Evolutionary conservation across 495 filamentous ascomycete genomes (phyloP).

Genomic region (Penicillium manginii): DNA sequence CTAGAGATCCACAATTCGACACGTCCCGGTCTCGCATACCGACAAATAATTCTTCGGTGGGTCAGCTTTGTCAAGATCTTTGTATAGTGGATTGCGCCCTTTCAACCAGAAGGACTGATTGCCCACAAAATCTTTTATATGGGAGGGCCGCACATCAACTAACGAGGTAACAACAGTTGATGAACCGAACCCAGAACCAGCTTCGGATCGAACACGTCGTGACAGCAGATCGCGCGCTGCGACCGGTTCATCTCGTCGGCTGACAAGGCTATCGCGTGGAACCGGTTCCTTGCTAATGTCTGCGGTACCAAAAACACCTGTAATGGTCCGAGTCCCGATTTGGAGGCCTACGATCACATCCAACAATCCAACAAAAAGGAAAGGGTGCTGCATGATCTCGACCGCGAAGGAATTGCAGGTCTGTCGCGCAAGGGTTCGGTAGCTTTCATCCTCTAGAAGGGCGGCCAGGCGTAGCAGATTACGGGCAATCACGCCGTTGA

Average conservation of each 20-base stretch:
- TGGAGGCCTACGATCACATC: conserved; percentile 75
- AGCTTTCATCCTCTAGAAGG: conserved; percentile 68
- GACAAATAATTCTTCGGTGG: conserved; percentile 49
- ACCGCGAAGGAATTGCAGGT: conserved; percentile 85
- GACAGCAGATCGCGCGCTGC: conserved; percentile 43
- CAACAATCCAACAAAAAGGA: conserved; percentile 81
- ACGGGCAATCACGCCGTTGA: conserved; percentile 80
- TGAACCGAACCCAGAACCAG: conserved; percentile 43
- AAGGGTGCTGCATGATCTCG: conserved; percentile 90
- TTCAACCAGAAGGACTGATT: conserved; percentile 57
- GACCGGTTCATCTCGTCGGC: conserved; percentile 32
- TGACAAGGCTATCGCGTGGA: conserved; percentile 26
- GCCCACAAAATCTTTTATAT: conserved; percentile 55
- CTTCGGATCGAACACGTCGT: conserved; percentile 42
- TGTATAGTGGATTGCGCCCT: conserved; percentile 50
- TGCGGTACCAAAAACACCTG: conserved; percentile 42
- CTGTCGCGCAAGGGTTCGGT: conserved; percentile 65
- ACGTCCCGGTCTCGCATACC: conserved; percentile 55
- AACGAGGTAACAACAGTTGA: conserved; percentile 40
- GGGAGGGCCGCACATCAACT: conserved; percentile 43
- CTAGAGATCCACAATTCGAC: conserved; percentile 47
- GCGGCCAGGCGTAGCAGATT: conserved; percentile 81
- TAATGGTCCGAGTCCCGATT: conserved; percentile 52
- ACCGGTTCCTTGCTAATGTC: conserved; percentile 17
- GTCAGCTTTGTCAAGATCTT: conserved; percentile 44